These are phyloP conservation scores for Lactarius psammicola DNA, from an alignment of 768 basidiomycete genomes.

Conservation along the genomic window DNA sequence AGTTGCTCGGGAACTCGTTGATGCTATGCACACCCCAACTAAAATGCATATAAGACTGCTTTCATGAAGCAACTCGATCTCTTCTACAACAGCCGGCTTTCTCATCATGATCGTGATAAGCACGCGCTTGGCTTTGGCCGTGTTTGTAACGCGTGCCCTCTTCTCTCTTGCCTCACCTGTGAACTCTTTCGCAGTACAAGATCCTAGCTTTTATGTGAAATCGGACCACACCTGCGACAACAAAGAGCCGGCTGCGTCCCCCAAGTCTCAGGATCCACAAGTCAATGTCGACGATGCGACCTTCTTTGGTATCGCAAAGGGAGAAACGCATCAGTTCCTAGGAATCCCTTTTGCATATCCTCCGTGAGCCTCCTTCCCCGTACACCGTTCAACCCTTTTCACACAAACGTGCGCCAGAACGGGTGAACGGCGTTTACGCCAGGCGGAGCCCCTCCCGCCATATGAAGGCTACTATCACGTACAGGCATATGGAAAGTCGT, in stretches of 20 bases:
- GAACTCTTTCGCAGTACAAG: background rate
- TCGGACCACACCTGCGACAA: background rate
- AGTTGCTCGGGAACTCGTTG: background rate
- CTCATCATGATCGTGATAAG: background rate
- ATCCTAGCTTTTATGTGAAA: background rate
- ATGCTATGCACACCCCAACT: background rate
- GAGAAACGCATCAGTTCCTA: background rate
- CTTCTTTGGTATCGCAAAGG: background rate
- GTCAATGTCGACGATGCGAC: background rate
- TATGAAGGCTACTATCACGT: constrained; percentile 28
- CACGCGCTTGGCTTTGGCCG: background rate
- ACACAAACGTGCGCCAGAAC: constrained; percentile 29
- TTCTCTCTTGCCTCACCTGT: background rate
- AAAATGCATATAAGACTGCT: background rate
- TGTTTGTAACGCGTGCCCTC: background rate
- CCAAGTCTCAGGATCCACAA: background rate
- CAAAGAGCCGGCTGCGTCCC: background rate
- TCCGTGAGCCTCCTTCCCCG: background rate
- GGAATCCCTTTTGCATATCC: background rate
- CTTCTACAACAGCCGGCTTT: background rate
- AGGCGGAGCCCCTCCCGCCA: constrained; percentile 30
- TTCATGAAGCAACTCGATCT: background rate
- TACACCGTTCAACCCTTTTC: background rate
- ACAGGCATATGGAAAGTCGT: constrained; percentile 30
- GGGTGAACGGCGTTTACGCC: constrained; percentile 40